Evolutionary conservation across 768 basidiomycete genomes (phyloP), one percentile per base, ranked within the genome.

Genomic region (Goffeauzyma gilvescens): DNA sequence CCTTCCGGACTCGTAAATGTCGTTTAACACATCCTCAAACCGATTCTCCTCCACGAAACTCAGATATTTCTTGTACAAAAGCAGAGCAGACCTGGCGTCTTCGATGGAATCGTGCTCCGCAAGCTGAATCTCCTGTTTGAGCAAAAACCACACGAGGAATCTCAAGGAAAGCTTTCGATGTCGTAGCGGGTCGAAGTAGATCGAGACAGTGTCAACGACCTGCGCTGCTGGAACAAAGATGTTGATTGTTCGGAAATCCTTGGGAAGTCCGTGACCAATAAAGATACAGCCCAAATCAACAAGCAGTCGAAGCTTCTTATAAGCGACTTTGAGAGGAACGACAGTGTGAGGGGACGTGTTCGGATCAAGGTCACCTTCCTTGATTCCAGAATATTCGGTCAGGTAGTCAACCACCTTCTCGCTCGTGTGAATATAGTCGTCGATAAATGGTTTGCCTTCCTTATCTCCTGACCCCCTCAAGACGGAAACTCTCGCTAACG

Each of bases 91-190:
- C 6, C 75, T 72, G 0, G 87, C 85, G 55, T 96, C 90, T 62
- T 98, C 93, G 51, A 98, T 90, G n/a, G 89, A 95, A 62, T 96
- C 93, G 60, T 98, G 90, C 10, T 76, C 83, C 17, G 86, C 85
- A 8, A 74, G 81, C 62, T 96, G 90, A 44, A 98, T 96, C 53
- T 81, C 76, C 58, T 86, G 77, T 34, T 79, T 72, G 8, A 96
- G 69, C n/a, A 96, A 72, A 60, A 79, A 86, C 85, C 87, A 98
- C 0, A 87, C 76, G 20, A 96, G 71, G 66, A 95, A 98, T 6
- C 85, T 76, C 17, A 98, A 69, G 0, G 87, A 90, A 27, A 96
- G 69, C 44, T 87, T 78, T 14, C 90, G 76, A 52, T 87, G 81
- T 18, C 86, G 75, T 20, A 71, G 65, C 52, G 72, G 75, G 21